phyloP scores from a whole-genome alignment of 2,329 filamentous ascomycete genomes.

The Colletotrichum salicis region DNA sequence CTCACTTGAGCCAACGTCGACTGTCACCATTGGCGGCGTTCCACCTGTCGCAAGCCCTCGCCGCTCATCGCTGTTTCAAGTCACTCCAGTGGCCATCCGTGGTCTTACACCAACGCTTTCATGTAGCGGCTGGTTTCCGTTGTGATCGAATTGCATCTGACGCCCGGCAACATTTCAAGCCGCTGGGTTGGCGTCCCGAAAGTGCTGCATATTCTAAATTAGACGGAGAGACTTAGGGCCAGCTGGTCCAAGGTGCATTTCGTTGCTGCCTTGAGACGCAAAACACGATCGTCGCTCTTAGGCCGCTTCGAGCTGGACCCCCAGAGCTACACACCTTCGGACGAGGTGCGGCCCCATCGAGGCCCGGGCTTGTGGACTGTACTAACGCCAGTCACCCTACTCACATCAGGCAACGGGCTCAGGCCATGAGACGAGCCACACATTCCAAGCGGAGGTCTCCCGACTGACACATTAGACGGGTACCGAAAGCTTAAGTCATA shows the following conservation, averaged over 20 bases:
- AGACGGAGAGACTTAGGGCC: slow-evolving; percentile 16
- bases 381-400: neutral
- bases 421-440: neutral
- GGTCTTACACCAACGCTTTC: neutral
- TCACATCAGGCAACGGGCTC: neutral
- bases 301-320: slow-evolving; percentile 6
- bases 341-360: slow-evolving; percentile 17
- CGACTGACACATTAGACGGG: slow-evolving; percentile 22
- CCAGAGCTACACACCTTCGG: neutral
- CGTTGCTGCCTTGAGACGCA: slow-evolving; percentile 22
- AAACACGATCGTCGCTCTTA: slow-evolving; percentile 13
- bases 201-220: slow-evolving; percentile 31
- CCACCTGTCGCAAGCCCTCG: slow-evolving; percentile 9
- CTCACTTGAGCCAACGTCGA: neutral
- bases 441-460: slow-evolving; percentile 9
- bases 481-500: neutral
- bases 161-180: slow-evolving; percentile 12
- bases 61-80: slow-evolving; percentile 22
- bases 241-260: neutral
- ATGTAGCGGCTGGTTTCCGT: slow-evolving; percentile 13
- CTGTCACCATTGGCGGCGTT: slow-evolving; percentile 9
- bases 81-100: neutral
- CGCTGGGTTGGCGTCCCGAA: slow-evolving; percentile 13
- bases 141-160: slow-evolving; percentile 19
- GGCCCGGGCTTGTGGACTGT: slow-evolving; percentile 7